A percentile compares a stretch with the other conserved stretches of the same genome.
Conservation (phyloP, 441 rosid genomes). For the Arabidopsis lyrata region DNA sequence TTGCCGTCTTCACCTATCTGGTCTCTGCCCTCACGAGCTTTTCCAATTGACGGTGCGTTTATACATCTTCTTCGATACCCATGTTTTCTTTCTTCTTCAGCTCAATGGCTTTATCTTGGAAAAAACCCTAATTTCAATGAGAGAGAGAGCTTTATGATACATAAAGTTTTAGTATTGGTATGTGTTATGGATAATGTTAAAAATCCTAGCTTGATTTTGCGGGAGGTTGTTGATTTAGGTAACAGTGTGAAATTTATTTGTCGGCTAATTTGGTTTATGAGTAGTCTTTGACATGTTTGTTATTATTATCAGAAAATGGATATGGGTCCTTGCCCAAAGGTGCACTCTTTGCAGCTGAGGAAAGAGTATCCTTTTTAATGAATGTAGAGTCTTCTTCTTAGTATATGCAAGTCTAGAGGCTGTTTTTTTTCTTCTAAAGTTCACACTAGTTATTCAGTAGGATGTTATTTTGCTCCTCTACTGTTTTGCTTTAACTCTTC, state of each 20-base stretch:
- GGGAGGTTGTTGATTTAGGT: slow-evolving; percentile 33
- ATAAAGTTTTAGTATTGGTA: background rate
- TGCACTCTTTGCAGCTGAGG: slow-evolving; percentile 93
- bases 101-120: slow-evolving; percentile 1
- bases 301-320: slow-evolving; percentile 85
- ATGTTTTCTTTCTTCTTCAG: background rate
- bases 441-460: background rate
- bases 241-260: slow-evolving; percentile 6
- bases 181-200: background rate
- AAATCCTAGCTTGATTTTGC: slow-evolving; percentile 7
- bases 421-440: too few species aligned
- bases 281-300: slow-evolving; percentile 33
- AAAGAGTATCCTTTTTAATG: slow-evolving; percentile 96
- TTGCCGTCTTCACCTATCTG: slow-evolving; percentile 93
- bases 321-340: slow-evolving; percentile 99
- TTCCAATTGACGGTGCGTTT: slow-evolving; percentile 84
- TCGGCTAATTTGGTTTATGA: background rate
- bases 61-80: background rate
- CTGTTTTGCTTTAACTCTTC: slow-evolving; percentile 49
- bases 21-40: slow-evolving; percentile 99
- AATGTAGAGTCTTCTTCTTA: too few species aligned
- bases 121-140: slow-evolving; percentile 1
- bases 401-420: too few species aligned
- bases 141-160: background rate
- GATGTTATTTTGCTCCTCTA: slow-evolving; percentile 8